Evolutionary conservation across 1,284 basidiomycete species (phyloP), one percentile per base, ranked within the genome.

Genomic region (Vanrija humicola): DNA sequence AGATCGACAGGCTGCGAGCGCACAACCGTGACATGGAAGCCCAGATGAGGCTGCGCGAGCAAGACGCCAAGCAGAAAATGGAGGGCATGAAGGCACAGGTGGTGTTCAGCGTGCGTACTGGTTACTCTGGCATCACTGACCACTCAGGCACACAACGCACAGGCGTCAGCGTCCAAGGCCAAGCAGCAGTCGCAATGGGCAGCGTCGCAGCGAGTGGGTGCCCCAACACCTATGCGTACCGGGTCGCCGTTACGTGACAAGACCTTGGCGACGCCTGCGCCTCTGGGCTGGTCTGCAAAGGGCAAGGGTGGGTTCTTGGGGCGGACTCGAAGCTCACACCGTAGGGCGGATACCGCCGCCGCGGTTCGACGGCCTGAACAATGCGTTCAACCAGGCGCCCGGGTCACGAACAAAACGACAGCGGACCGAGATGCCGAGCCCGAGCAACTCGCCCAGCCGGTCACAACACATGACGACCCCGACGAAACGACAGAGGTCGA

Each of bases 81-180:
- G 71, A 75, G 46, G 72, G 64, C 52, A 59, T 72, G 25, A 67
- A 66, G 46, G 69, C 65, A 46, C 71, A 75, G 54, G 71, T 70
- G 1, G 67, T 73, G 14, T 73, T 75, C 42, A 64, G 65, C 19
- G 73, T 74, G 42, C 46, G 72, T 56, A 12, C 5, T 4, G 21
- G 6, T 6, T 14, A 14, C 4, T 12, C n/a, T 21, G 29, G 4
- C 14, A 4, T 2, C 12, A 16, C 50, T 61, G 48, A 62, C 40
- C 5, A 19, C 9, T 5, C 54, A 62, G 60, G 53, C 56, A 28
- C 61, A 62, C 54, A 52, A 54, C 9, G 57, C 57, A 1, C 45
- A 56, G 10, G 52, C 61, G 1, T 62, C 61, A 1, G 61, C 61
- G 16, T 56, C 61, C 19, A 62, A 62, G 28, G 56, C 48, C 0